Conservation (phyloP, 352 stramenopile species). For the Globisporangium barbulae region DNA sequence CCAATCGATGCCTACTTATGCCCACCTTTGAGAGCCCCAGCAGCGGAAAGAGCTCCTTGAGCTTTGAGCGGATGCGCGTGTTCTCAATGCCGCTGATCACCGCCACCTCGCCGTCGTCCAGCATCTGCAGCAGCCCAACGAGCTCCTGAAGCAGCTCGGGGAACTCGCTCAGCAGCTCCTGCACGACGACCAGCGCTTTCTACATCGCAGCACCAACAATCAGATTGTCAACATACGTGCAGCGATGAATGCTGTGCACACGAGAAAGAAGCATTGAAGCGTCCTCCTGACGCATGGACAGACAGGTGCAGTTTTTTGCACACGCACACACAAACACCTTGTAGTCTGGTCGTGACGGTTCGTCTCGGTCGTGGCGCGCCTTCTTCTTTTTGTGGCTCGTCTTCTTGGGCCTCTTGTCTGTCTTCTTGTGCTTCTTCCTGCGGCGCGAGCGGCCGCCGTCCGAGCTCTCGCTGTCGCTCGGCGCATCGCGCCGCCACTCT, state of each 20-base stretch:
- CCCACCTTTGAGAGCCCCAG: constrained; percentile 60
- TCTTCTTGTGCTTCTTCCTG: constrained; percentile 26
- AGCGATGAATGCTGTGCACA: background rate
- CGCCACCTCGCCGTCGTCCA: constrained; percentile 70
- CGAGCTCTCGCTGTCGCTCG: constrained; percentile 7
- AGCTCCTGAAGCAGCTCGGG: constrained; percentile 64
- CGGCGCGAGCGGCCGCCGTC: constrained; percentile 2
- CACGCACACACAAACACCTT: constrained; percentile 9
- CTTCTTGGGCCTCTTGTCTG: constrained; percentile 31
- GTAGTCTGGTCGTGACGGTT: constrained; percentile 16
- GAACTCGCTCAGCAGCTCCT: constrained; percentile 59
- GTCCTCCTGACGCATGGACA: too few species aligned
- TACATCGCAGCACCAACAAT: constrained; percentile 20
- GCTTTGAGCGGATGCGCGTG: constrained; percentile 52
- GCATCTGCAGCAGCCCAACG: constrained; percentile 63
- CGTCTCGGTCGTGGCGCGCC: constrained; percentile 24
- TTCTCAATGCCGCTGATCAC: constrained; percentile 81
- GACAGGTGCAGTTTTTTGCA: background rate
- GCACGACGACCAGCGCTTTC: constrained; percentile 45
- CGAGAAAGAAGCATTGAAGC: too few species aligned
- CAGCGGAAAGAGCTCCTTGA: constrained; percentile 69
- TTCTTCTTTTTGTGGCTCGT: constrained; percentile 29
- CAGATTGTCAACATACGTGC: background rate
- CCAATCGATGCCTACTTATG: background rate
- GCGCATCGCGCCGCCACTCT: background rate